Evolutionary conservation across 306 rosid species (phyloP).

Genomic region (Quercus aquifolioides): DNA sequence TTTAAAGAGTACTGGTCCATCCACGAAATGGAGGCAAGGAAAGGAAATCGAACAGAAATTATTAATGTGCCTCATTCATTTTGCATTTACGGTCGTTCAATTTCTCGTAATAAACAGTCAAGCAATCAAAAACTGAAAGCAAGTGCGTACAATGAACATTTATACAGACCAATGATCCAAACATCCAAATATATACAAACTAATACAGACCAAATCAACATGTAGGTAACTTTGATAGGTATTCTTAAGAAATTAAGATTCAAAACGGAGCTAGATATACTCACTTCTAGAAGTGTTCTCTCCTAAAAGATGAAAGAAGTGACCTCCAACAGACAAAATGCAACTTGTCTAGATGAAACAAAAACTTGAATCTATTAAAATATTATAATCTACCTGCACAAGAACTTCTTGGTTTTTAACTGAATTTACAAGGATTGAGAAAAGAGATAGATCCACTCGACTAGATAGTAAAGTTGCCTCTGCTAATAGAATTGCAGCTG

Average conservation of each 20-base stretch:
- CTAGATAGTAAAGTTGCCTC: slow-evolving; percentile 93
- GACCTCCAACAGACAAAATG: background rate
- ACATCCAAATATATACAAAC: background rate
- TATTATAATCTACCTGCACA: slow-evolving; percentile 70
- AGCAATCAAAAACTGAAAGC: background rate
- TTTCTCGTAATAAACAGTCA: background rate
- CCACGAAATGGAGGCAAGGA: background rate
- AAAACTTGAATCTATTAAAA: slow-evolving; percentile 3
- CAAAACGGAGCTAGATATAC: background rate
- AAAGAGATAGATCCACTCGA: slow-evolving; percentile 74
- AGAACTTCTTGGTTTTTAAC: slow-evolving; percentile 76
- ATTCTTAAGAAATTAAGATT: background rate
- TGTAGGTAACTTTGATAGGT: background rate
- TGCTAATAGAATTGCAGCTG: slow-evolving; percentile 90
- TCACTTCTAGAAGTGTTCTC: background rate
- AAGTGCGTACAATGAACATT: background rate
- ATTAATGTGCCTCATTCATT: background rate
- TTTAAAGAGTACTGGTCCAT: background rate
- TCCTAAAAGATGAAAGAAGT: slow-evolving; percentile 8
- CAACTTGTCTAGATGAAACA: slow-evolving; percentile 4
- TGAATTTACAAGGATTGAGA: slow-evolving; percentile 80
- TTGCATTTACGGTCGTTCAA: background rate
- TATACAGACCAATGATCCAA: background rate
- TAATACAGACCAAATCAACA: background rate
- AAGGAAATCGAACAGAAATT: background rate